These are phyloP conservation scores for Populus deltoides DNA, from an alignment of 345 rosid species.

Conservation along the genomic window DNA sequence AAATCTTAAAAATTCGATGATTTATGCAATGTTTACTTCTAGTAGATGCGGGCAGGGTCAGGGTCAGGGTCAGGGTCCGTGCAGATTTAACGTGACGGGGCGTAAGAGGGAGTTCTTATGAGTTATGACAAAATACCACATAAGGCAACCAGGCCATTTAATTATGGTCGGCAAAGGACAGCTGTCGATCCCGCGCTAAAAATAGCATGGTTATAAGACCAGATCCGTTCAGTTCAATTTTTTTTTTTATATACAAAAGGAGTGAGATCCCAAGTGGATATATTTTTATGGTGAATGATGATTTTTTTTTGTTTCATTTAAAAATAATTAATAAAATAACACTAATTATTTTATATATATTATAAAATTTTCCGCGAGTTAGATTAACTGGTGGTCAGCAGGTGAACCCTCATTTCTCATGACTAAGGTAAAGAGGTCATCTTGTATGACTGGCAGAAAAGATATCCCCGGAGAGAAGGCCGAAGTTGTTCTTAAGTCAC, in stretches of 20 bases:
- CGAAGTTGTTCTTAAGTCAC: background rate
- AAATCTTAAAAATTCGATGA: background rate
- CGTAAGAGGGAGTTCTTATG: background rate
- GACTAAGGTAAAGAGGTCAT: background rate
- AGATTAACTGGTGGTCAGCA: too few relatives aligned
- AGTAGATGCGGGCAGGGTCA: slow-evolving; percentile 35
- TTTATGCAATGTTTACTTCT: slow-evolving; percentile 12
- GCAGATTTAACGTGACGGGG: background rate
- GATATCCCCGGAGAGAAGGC: background rate
- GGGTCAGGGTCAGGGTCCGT: slow-evolving; percentile 20
- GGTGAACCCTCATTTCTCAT: too few relatives aligned
- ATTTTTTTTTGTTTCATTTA: too few relatives aligned
- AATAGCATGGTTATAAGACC: too few relatives aligned
- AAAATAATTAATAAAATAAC: too few relatives aligned
- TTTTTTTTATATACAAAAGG: too few relatives aligned
- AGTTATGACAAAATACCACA: too few relatives aligned
- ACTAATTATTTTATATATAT: too few relatives aligned
- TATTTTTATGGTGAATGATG: too few relatives aligned
- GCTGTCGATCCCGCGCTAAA: slow-evolving; percentile 10
- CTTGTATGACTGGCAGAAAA: background rate
- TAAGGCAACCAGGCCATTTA: background rate
- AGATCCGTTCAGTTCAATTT: too few relatives aligned
- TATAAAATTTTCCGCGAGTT: too few relatives aligned
- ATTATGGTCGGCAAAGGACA: slow-evolving; percentile 18
- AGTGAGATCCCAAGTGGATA: too few relatives aligned